Evolutionary conservation across 2,329 filamentous ascomycete genomes (phyloP), one percentile per base, ranked within the genome.

Genomic region (Fusarium penzigii): DNA sequence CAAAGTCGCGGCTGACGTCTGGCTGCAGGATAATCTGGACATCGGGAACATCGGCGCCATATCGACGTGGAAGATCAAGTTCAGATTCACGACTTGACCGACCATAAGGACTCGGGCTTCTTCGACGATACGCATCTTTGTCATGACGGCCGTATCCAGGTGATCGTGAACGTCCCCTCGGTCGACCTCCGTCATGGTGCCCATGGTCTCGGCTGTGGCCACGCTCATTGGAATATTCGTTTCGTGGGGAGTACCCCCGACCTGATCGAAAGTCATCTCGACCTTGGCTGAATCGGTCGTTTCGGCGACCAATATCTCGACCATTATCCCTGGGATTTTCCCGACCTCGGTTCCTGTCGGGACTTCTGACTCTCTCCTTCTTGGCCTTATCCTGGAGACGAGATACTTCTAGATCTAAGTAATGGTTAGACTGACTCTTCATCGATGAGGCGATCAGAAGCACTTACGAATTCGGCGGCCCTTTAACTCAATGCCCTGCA

Each of bases 401-500:
- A 6, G 92, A 96, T 39, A 96, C 84, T 69, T 97, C 92, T 17
- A 97, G 83, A 68, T 96, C 91, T 94, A 56, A 5, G 29, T 7
- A 43, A 20, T 51, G 20, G 32, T 60, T 42, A 51, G 59, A 44
- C 48, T 34, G 17, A 9, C 10, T 36, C 36, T 13, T 6, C 1
- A 38, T 20, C 3, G 3, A 5, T 34, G 6, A 17, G 17, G 13
- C 12, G 42, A n/a, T 25, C 20, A 25, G 20, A 39, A 39, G 12
- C 12, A 78, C 92, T 83, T 78, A 96, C 93, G 92, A 68, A 97
- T 96, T 70, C 92, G 92, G 59, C 92, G 87, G n/a, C 92, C 93
- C 66, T 90, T 84, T 38, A 97, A 85, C 58, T 91, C 83, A 39
- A 85, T 82, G 10, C 90, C 91, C 71, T 97, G 90, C 55, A 97